A percentile compares a stretch with the other conserved stretches of the same genome.
Evolutionary conservation across 768 basidiomycete species (phyloP).

Genomic region (Trichaptum fuscoviolaceum): DNA sequence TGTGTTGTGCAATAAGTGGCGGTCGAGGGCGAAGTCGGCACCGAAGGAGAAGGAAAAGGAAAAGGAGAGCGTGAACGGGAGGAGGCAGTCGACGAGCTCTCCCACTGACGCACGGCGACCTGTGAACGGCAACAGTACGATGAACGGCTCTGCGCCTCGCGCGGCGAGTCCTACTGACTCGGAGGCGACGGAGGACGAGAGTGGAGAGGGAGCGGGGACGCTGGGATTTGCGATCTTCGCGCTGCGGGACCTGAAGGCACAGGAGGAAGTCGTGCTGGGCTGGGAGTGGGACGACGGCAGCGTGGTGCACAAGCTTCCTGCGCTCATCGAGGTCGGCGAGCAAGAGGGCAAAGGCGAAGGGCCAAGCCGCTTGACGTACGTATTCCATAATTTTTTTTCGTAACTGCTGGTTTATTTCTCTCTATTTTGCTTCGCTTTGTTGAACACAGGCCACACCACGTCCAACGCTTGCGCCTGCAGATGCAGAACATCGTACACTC

Average conservation of each 20-base stretch:
- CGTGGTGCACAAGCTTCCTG: conserved; percentile 73
- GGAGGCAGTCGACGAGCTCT: conserved; percentile 14
- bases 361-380: conserved; percentile 20
- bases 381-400: conserved; percentile 39
- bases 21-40: conserved; percentile 43
- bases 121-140: background rate
- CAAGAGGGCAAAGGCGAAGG: conserved; percentile 8
- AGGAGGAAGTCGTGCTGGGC: conserved; percentile 83
- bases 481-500: conserved; percentile 68
- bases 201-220: conserved; percentile 24
- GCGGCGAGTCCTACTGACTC: background rate
- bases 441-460: conserved; percentile 42
- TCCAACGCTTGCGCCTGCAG: conserved; percentile 54
- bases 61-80: conserved; percentile 11
- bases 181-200: conserved; percentile 8
- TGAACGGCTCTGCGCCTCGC: background rate
- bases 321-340: conserved; percentile 41
- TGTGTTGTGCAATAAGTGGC: conserved; percentile 31
- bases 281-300: conserved; percentile 99
- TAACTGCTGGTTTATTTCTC: conserved; percentile 14
- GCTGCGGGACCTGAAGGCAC: conserved; percentile 60
- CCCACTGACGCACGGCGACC: conserved; percentile 14
- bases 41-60: conserved; percentile 16
- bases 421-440: background rate
- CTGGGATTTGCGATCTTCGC: conserved; percentile 81